Conservation (phyloP, 176 grass and related monocot genomes). For the Leersia perrieri region DNA sequence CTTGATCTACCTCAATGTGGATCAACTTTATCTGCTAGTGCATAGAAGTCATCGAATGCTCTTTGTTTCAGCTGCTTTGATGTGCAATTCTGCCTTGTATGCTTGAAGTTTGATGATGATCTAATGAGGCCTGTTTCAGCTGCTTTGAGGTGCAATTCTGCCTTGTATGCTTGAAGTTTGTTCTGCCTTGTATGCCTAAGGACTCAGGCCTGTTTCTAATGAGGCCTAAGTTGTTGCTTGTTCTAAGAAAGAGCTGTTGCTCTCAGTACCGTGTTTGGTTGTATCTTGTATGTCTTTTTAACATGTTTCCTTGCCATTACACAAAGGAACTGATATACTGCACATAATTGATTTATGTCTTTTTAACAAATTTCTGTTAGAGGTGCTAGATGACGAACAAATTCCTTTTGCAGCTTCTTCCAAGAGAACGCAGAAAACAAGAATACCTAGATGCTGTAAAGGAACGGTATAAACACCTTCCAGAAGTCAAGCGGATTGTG, state of each 20-base stretch:
- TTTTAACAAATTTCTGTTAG: not conserved
- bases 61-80: not conserved
- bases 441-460: constrained; percentile 81
- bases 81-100: not conserved
- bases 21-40: not conserved
- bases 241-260: not conserved
- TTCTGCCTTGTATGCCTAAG: too few relatives aligned
- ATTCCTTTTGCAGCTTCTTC: constrained; percentile 69
- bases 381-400: not conserved
- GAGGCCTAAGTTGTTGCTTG: not conserved
- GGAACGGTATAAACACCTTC: constrained; percentile 75
- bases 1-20: not conserved
- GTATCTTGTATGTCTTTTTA: too few relatives aligned
- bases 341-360: not conserved
- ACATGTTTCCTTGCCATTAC: not conserved
- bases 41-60: not conserved
- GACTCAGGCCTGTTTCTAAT: constrained; percentile 9
- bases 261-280: not conserved
- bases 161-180: not conserved
- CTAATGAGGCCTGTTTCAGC: not conserved
- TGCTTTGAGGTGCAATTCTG: too few relatives aligned
- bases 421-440: constrained; percentile 82
- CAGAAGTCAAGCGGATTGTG: constrained; percentile 76
- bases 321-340: not conserved
- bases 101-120: too few relatives aligned